phyloP scores from a whole-genome alignment of 2,329 filamentous ascomycete genomes.

The Colletotrichum magnum region DNA sequence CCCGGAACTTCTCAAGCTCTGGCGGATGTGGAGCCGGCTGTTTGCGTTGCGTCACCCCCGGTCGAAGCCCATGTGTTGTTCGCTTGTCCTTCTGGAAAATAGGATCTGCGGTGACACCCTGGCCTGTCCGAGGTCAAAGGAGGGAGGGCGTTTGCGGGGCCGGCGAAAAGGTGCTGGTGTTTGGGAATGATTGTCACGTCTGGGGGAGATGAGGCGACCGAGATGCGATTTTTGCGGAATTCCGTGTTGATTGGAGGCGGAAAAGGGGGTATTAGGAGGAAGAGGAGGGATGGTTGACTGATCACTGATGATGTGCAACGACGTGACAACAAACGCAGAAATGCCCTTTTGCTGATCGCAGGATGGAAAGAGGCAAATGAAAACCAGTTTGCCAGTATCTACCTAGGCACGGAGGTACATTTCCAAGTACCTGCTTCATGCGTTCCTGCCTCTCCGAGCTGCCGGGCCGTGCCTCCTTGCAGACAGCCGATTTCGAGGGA shows the following conservation, averaged over 20 bases:
- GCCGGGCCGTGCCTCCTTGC: conserved; percentile 29
- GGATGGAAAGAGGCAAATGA: background rate
- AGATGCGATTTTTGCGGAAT: conserved; percentile 18
- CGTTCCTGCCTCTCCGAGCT: conserved; percentile 4
- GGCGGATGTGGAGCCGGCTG: conserved; percentile 18
- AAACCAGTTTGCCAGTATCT: background rate
- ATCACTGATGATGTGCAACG: background rate
- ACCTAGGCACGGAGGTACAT: background rate
- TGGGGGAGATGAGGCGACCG: conserved; percentile 23
- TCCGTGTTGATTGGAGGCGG: conserved; percentile 10
- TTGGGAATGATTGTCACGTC: conserved; percentile 36
- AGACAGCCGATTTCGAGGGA: background rate
- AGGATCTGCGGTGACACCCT: conserved; percentile 40
- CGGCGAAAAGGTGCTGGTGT: conserved; percentile 25
- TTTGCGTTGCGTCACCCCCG: conserved; percentile 31
- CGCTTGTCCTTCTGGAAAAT: conserved; percentile 42
- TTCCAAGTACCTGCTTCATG: background rate
- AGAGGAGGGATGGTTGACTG: too few relatives aligned
- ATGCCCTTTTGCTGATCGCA: background rate
- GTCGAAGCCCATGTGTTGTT: conserved; percentile 31
- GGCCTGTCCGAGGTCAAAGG: conserved; percentile 24
- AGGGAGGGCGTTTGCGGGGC: conserved; percentile 30
- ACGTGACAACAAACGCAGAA: conserved; percentile 1
- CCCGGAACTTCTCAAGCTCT: conserved; percentile 31
- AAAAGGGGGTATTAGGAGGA: conserved; percentile 5